Conservation (phyloP, 345 rosid species). For the Ceriops tagal region DNA sequence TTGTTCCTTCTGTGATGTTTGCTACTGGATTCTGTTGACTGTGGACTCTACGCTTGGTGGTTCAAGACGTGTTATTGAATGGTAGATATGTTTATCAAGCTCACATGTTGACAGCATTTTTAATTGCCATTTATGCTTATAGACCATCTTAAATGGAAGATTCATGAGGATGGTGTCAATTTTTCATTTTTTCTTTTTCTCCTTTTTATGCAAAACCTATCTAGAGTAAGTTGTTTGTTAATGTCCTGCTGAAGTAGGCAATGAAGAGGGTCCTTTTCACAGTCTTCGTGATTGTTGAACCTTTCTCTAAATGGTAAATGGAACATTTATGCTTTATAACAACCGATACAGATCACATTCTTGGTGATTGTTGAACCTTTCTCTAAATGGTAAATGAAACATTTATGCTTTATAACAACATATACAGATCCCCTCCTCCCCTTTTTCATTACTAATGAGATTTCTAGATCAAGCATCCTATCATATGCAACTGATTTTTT, state of each 20-base stretch:
- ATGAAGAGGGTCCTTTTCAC: background rate
- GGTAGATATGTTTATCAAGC: background rate
- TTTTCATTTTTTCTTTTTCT: background rate
- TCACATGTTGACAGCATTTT: background rate
- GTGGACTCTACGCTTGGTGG: background rate
- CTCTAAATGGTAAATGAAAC: background rate
- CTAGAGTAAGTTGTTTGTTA: background rate
- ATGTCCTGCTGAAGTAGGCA: background rate
- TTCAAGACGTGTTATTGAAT: background rate
- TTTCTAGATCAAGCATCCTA: too few relatives aligned
- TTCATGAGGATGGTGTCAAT: background rate
- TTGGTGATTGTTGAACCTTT: background rate
- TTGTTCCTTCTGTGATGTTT: background rate
- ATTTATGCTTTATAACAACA: background rate
- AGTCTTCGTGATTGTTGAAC: background rate
- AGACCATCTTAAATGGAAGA: constrained; percentile 1
- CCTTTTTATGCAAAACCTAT: background rate
- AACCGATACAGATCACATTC: too few relatives aligned
- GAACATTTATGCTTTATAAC: background rate
- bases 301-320: background rate
- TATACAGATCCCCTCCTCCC: too few relatives aligned
- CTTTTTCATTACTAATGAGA: too few relatives aligned
- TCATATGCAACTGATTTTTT: too few relatives aligned
- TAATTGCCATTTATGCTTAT: background rate
- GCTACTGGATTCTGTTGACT: background rate